phyloP scores from a whole-genome alignment of 768 basidiomycete genomes.

The Agaricus sinodeliciosus region DNA sequence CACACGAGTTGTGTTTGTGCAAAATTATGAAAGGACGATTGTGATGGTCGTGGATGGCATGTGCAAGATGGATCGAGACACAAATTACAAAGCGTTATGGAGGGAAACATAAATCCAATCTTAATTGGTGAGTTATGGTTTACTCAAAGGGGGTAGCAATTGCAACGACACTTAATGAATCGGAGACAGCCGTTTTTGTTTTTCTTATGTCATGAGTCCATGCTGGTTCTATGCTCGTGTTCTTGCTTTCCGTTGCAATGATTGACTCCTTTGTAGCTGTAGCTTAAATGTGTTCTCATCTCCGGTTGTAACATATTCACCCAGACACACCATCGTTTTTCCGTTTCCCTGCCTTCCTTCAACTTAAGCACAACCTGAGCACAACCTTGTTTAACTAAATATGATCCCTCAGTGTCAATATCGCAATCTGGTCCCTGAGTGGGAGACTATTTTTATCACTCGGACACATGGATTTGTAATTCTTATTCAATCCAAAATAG shows the following conservation, averaged over 20 bases:
- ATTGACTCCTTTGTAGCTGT: conserved; percentile 7
- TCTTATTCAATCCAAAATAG: conserved; percentile 2
- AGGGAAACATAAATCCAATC: conserved; percentile 21
- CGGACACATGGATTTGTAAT: neutral
- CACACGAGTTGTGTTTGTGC: conserved; percentile 50
- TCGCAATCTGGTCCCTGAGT: neutral
- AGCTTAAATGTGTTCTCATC: conserved; percentile 2
- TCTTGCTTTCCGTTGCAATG: neutral
- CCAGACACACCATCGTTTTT: neutral
- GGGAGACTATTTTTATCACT: conserved; percentile 1
- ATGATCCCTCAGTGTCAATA: neutral
- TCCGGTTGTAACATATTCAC: conserved; percentile 6
- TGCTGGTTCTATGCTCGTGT: neutral
- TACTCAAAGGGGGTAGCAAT: neutral
- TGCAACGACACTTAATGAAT: conserved; percentile 6
- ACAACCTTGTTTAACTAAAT: neutral
- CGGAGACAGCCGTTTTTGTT: conserved; percentile 8
- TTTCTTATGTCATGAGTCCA: conserved; percentile 10
- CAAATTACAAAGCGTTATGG: conserved; percentile 26
- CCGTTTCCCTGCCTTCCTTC: neutral
- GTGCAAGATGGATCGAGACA: conserved; percentile 25
- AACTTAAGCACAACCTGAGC: neutral
- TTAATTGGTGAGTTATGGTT: conserved; percentile 7
- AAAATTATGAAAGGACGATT: conserved; percentile 54
- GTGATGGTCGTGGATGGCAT: conserved; percentile 30